Evolutionary conservation across 2,329 filamentous ascomycete species (phyloP).

Genomic region (Venturia effusa): DNA sequence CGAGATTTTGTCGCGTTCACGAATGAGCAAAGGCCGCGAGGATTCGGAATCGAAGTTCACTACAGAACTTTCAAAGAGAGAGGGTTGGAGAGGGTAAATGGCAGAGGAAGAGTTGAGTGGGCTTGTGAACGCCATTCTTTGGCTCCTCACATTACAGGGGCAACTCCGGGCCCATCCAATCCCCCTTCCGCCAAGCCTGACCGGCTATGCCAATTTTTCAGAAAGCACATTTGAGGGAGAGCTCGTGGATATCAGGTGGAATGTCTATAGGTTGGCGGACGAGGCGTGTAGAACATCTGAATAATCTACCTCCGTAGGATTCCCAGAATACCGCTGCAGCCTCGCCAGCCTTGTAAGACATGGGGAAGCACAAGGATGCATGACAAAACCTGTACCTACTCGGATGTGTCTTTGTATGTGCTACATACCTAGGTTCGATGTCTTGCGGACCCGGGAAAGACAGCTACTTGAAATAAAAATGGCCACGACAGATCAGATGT

Average conservation of each 20-base stretch:
- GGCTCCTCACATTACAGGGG: background rate
- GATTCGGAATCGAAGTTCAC: background rate
- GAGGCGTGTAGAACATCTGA: background rate
- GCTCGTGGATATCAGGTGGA: too few relatives aligned
- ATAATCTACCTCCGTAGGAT: background rate
- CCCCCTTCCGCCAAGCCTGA: background rate
- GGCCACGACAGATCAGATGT: too few relatives aligned
- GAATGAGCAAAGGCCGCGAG: background rate
- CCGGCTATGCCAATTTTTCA: too few relatives aligned
- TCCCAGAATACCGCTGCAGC: background rate
- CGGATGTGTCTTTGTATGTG: background rate
- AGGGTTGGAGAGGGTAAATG: background rate
- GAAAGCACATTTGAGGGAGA: too few relatives aligned
- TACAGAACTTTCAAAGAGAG: background rate
- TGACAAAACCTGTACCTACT: background rate
- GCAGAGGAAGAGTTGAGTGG: background rate
- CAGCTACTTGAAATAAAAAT: too few relatives aligned
- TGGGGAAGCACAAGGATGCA: background rate
- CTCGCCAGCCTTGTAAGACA: background rate
- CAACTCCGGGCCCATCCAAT: background rate
- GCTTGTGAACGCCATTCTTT: background rate
- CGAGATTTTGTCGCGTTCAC: background rate
- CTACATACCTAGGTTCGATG: too few relatives aligned
- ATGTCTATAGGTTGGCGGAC: too few relatives aligned
- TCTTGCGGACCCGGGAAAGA: too few relatives aligned